A percentile compares a stretch with the other conserved stretches of the same genome.
Conservation (phyloP, 192 early-diverging fungal genomes). For the Mortierella hygrophila region DNA sequence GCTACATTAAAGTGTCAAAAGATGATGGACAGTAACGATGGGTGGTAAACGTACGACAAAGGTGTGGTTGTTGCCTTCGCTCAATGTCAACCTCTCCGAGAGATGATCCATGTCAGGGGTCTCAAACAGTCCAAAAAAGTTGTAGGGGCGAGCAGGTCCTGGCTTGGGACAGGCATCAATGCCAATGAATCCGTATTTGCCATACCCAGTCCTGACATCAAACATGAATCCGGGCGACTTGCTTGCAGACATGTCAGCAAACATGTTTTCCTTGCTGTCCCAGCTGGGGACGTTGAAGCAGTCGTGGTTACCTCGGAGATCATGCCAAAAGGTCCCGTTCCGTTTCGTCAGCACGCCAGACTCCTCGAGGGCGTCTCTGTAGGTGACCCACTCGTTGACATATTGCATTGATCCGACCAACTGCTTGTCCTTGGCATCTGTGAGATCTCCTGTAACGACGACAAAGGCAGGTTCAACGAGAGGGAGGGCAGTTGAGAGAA, state of each 20-base stretch:
- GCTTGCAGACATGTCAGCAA: constrained; percentile 64
- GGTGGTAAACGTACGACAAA: constrained; percentile 68
- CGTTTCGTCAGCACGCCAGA: constrained; percentile 61
- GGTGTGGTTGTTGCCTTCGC: constrained; percentile 67
- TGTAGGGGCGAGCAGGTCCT: constrained; percentile 86
- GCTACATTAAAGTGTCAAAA: neutral
- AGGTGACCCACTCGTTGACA: constrained; percentile 84
- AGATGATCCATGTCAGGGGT: constrained; percentile 79
- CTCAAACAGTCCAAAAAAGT: constrained; percentile 92
- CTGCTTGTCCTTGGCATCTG: constrained; percentile 84
- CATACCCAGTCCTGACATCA: constrained; percentile 73
- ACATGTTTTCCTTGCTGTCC: constrained; percentile 73
- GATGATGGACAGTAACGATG: neutral
- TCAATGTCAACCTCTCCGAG: constrained; percentile 61
- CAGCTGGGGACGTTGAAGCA: constrained; percentile 85
- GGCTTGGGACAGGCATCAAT: constrained; percentile 83
- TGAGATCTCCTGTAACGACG: constrained; percentile 88
- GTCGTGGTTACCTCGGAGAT: constrained; percentile 96
- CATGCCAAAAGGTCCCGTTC: constrained; percentile 79
- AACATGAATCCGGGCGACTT: constrained; percentile 67
- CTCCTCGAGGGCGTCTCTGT: constrained; percentile 71
- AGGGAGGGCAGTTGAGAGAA: constrained; percentile 80
- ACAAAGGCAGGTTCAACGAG: constrained; percentile 84
- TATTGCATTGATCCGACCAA: constrained; percentile 80
- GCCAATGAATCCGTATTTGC: constrained; percentile 87